phyloP scores from a whole-genome alignment of 73 alveolate genomes.

The Paramecium primaurelia region DNA sequence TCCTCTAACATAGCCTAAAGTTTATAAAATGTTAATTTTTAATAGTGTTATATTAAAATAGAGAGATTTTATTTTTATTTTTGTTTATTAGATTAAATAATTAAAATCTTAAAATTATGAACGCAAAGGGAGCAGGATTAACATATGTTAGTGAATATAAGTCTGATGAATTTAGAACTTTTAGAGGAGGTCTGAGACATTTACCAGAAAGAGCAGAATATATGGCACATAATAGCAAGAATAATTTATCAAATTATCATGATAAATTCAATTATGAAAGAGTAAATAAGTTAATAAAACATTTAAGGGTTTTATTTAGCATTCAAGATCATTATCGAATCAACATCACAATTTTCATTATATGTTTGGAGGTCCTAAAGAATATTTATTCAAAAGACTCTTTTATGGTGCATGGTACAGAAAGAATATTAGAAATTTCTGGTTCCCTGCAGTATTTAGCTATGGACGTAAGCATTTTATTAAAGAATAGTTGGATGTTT shows the following conservation, averaged over 20 bases:
- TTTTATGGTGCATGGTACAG: conserved; percentile 45
- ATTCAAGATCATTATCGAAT: conserved; percentile 42
- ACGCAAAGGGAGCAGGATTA: neutral
- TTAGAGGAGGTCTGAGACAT: conserved; percentile 59
- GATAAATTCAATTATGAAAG: conserved; percentile 52
- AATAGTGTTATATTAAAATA: neutral
- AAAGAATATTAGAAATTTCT: conserved; percentile 42
- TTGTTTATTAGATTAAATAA: neutral
- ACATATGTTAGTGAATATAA: conserved; percentile 35
- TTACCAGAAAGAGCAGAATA: neutral
- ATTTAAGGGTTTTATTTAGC: conserved; percentile 46
- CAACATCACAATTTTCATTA: conserved; percentile 38
- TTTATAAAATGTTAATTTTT: no score
- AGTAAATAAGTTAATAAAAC: neutral
- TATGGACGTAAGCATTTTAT: conserved; percentile 26
- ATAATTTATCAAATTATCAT: conserved; percentile 20
- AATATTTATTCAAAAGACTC: conserved; percentile 24
- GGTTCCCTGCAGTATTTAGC: conserved; percentile 49
- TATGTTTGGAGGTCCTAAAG: conserved; percentile 39
- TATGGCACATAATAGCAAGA: conserved; percentile 6
- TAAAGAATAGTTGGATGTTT: conserved; percentile 36
- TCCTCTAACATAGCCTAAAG: no score
- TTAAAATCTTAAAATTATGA: neutral
- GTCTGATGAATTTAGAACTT: conserved; percentile 56
- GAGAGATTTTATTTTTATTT: neutral